Evolutionary conservation across 139 green algal species (phyloP), one percentile per base, ranked within the genome.

Genomic region (Chlamydomonas asymmetrica): DNA sequence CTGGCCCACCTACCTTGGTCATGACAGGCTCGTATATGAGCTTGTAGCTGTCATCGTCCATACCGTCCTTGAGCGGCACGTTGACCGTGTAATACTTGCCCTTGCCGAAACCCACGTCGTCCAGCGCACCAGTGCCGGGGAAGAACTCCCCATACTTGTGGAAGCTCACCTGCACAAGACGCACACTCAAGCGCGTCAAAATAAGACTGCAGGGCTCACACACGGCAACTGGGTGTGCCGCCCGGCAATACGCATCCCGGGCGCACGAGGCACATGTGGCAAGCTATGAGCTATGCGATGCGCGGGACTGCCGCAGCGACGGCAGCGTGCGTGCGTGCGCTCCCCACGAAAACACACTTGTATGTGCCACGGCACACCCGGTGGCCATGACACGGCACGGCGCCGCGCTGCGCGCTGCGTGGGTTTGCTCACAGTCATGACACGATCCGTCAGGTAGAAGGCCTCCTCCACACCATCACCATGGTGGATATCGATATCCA

Each of bases 101-200:
- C 32, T 78, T 77, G 40, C 77, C 80, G 57, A 95, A 78, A 3
- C 96, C 96, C 3, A 92, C 79, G 75, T 97, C 93, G 52, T 85
- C 87, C 37, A 94, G 73, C 7, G 89, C 88, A 29, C 94, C 95
- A 8, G 95, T 98, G 60, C 96, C 96, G 5, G 96, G 96, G 84
- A 99, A 99, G 77, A 98, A 99, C 82, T 99, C 96, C 35, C 96
- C 96, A 68, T 97, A 99, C 84, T 98, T 84, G 80, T 88, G 96
- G 82, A 99, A 99, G 31, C 82, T 93, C 43, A 95, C 91, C 75
- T 91, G 75, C 23, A 60, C n/a, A 49, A 72, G 40, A n/a, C n/a
- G n/a, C n/a, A n/a, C n/a, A n/a, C n/a, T n/a, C n/a, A n/a, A n/a
- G n/a, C n/a, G n/a, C n/a, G n/a, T n/a, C n/a, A n/a, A n/a, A n/a